Conservation (phyloP, 1,284 basidiomycete species). For the Fomitopsis schrenkii region DNA sequence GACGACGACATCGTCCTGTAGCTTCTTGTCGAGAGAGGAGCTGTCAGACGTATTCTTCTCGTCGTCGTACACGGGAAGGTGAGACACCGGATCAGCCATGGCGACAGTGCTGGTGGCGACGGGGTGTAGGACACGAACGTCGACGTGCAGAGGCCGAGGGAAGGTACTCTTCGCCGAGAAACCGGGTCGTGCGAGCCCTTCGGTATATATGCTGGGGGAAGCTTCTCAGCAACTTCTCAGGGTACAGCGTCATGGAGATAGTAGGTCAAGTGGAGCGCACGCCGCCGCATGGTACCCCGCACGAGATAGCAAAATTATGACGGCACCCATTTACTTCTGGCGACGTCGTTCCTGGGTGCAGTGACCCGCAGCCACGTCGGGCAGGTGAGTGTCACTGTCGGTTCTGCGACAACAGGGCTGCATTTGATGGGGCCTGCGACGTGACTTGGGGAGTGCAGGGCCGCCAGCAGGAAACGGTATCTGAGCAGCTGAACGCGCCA, state of each 20-base stretch:
- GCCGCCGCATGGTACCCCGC: neutral
- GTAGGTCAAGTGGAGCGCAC: neutral
- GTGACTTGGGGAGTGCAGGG: too few relatives aligned
- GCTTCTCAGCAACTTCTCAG: neutral
- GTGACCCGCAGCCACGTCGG: neutral
- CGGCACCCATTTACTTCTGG: neutral
- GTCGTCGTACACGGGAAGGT: slow-evolving; percentile 7
- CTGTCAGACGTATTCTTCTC: slow-evolving; percentile 6
- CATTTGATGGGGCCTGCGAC: neutral
- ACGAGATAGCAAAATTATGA: neutral
- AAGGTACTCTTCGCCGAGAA: neutral
- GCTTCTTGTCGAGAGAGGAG: slow-evolving; percentile 4
- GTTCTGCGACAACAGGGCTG: neutral
- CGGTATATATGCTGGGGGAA: neutral
- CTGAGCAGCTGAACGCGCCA: too few relatives aligned
- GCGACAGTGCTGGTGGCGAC: neutral
- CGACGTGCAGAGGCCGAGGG: neutral
- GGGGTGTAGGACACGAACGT: neutral
- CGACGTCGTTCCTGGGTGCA: neutral
- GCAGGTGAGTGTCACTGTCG: neutral
- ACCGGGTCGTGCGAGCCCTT: neutral
- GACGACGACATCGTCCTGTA: slow-evolving; percentile 1
- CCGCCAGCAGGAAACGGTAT: too few relatives aligned
- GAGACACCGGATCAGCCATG: slow-evolving; percentile 6
- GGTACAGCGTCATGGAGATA: neutral